These are phyloP conservation scores for Canna indica DNA, from an alignment of 176 grass and related monocot species.

Conservation along the genomic window DNA sequence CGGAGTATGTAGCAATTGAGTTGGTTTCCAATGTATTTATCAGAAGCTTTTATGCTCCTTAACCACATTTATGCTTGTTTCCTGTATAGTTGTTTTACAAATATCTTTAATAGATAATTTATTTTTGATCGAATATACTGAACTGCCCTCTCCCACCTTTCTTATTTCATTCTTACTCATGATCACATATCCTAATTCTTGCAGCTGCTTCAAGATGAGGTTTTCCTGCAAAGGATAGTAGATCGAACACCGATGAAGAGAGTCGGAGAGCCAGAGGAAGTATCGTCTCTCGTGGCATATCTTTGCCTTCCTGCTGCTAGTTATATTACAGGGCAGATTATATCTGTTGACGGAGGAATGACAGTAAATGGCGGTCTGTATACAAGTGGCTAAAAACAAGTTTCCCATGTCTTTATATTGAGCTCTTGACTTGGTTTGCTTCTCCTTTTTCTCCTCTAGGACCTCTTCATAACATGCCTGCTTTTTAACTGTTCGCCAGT, in stretches of 20 bases:
- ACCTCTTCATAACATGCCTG: neutral
- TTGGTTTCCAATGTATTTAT: too few relatives aligned
- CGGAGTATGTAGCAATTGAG: too few relatives aligned
- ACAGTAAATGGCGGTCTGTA: constrained; percentile 63
- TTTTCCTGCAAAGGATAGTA: constrained; percentile 29
- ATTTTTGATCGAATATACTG: too few relatives aligned
- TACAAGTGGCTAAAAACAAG: neutral
- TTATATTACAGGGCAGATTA: constrained; percentile 66
- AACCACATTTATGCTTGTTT: neutral
- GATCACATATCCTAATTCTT: neutral
- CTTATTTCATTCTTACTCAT: too few relatives aligned
- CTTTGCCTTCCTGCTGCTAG: constrained; percentile 66
- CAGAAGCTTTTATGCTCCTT: neutral
- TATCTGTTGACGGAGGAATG: constrained; percentile 67
- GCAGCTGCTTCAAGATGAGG: constrained; percentile 48
- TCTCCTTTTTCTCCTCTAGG: neutral
- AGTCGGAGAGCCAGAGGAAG: constrained; percentile 76
- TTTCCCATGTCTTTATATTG: neutral
- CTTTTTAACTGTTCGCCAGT: too few relatives aligned
- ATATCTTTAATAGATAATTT: too few relatives aligned
- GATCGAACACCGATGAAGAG: constrained; percentile 51
- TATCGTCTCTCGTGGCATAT: constrained; percentile 68
- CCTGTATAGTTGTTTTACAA: neutral
- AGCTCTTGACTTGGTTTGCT: too few relatives aligned
- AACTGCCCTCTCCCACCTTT: too few relatives aligned